Evolutionary conservation across 2,329 filamentous ascomycete genomes (phyloP), one percentile per base, ranked within the genome.

Genomic region (Lizonia empirigonia): DNA sequence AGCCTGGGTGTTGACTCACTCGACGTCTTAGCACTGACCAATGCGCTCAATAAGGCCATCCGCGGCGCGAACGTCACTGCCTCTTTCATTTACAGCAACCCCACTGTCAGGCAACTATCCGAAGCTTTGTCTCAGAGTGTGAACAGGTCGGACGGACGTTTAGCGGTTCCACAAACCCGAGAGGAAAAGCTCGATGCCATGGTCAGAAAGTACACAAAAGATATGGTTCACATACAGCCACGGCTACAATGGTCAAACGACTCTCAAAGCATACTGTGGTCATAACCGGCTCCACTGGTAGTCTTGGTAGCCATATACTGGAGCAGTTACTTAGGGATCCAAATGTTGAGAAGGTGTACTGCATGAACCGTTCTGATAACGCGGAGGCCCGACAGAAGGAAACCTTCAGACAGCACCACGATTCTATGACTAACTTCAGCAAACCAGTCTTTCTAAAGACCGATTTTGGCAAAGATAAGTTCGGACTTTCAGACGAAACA

Each of bases 401-500:
- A 13, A 40, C 41, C 13, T 40, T 57, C n/a, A 24, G 13, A 5
- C 36, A 49, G 7, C 18, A 40, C 20, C n/a, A 40, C 7, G 33
- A 49, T 46, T n/a, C 16, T 15, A 23, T 19, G 13, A 34, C 38
- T 15, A 23, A 52, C 23, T 23, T 45, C 26, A 13, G 44, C 36
- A 50, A 53, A 10, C 40, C 50, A 15, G 52, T 19, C 7, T 62
- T 60, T 35, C 16, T 64, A 4, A 48, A 55, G 10, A 44, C 46
- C 1, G 42, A 50, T 5, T 42, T 63, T 8, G 47, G 50, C 8
- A 10, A 46, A 5, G 44, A 50, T 1, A 47, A 72, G n/a, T 70
- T 81, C 5, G 78, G 78, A 7, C 68, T 81, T 0, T 38, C 61
- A 44, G 51, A 27, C 36, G 44, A 3, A 55, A 68, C 37, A 1